Base-by-base conservation (phyloP, 2,329 filamentous ascomycete species). In the Alternaria sp. region DNA sequence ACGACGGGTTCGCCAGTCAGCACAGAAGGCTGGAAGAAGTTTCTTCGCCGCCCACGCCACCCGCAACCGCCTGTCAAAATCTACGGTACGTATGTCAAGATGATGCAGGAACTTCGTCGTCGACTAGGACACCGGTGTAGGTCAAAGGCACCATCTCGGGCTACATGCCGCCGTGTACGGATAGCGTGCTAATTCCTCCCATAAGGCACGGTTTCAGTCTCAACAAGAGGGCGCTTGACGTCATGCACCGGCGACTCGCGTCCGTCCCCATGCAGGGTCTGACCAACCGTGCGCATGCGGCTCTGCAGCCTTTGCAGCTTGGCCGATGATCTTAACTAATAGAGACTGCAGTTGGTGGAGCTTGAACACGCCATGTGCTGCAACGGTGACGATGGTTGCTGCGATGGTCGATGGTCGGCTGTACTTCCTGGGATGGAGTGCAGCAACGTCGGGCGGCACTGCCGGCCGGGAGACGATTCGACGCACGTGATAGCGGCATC, bases 281-380 rank as follows among this genome's bases (percentile, higher is more conserved):
- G 62, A 64, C 67, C 62, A 65, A 59, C 69, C 67, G 70, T 71
- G 70, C 67, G 50, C 62, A 59, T 73, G 70, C 64, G 72, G 71
- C 70, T 74, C 70, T 73, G 69, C 71, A 73, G 62, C 69, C 68
- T 74, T 65, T 74, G 67, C 65, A 61, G 19, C 69, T 73, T 74
- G 70, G 68, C 55, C 66, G 72, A 66, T 55, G 70, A 74, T 74
- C 72, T 73, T 73, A 57, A 62, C 70, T 65, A 56, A 57, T 56
- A 61, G 50, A 50, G 65, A 62, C 61, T 51, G 40, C 28, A 17
- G n/a, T 7, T 61, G 54, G 71, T 69, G 69, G 67, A 61, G 36
- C 60, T 49, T 54, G 58, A 67, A 60, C 62, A 49, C 62, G 58
- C 65, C 19, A 66, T 58, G 54, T 13, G 61, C 62, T 63, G 61